Evolutionary conservation across 2,329 filamentous ascomycete genomes (phyloP), one percentile per base, ranked within the genome.

Genomic region (Colletotrichum tabaci): DNA sequence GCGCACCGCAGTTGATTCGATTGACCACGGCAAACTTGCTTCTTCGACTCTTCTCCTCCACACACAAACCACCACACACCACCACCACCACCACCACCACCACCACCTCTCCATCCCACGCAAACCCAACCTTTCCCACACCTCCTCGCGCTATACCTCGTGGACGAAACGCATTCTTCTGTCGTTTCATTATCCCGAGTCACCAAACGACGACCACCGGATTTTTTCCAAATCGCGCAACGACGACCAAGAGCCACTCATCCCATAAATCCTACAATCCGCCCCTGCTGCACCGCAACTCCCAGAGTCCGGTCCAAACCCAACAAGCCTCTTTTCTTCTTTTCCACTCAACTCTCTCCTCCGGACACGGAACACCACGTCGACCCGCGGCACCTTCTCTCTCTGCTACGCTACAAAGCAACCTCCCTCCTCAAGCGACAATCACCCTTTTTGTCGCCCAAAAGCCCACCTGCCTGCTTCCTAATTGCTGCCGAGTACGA

Each of bases 21-120:
- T 55, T 61, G 42, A 71, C 42, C 61, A 63, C 66, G 35, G 70
- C 56, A 72, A 71, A 72, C 70, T 72, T 72, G 70, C 67, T 71
- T 71, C 66, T 58, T n/a, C 60, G 15, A 61, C 58, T 58, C 56
- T 49, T 56, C 35, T 38, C 56, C 67, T 67, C 57, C 64, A 55
- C 68, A 72, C 66, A 60, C 47, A 38, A 62, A 60, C 40, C 21
- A 62, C 53, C 65, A 30, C 26, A 55, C 47, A 58, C 40, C 40
- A 62, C 52, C 64, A 58, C 60, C 35, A 38, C 35, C 40, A 62
- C 52, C 64, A 58, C 60, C 23, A 38, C 35, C 40, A 62, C 52
- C 64, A 58, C 60, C 35, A 10, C 15, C 23, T 9, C 23, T 12
- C 18, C 40, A 52, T 49, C 42, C 21, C 56, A 67, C 49, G 63